These are phyloP conservation scores for Chionographis japonica DNA, from an alignment of 106 monocot genomes.

Conservation along the genomic window DNA sequence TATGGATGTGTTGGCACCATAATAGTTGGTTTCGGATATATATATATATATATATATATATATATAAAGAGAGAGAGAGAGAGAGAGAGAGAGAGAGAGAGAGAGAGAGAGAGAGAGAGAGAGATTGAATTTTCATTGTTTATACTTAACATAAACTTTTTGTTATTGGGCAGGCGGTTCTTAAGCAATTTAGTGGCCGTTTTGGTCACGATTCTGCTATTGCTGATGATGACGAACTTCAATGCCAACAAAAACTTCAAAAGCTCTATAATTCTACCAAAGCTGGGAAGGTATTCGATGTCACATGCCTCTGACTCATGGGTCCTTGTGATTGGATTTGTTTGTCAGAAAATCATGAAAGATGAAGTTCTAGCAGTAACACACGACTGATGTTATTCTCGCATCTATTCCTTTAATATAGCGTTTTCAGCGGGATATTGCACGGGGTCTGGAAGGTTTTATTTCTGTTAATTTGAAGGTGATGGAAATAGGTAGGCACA, in stretches of 20 bases:
- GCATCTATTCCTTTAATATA: conserved; percentile 10
- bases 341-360: not conserved
- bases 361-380: not conserved
- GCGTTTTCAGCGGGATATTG: conserved; percentile 80
- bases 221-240: conserved; percentile 59
- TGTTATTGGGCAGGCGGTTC: conserved; percentile 46
- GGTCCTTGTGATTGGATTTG: not conserved
- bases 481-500: conserved; percentile 70
- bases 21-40: too few relatives aligned
- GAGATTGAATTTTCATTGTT: too few relatives aligned
- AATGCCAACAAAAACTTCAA: conserved; percentile 72
- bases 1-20: too few relatives aligned
- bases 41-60: too few relatives aligned
- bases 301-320: too few relatives aligned
- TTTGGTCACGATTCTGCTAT: conserved; percentile 44
- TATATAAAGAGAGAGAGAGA: too few relatives aligned
- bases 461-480: conserved; percentile 72
- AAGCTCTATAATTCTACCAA: conserved; percentile 68
- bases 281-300: conserved; percentile 65
- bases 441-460: conserved; percentile 53
- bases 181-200: conserved; percentile 72
- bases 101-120: too few relatives aligned
- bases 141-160: not conserved
- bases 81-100: too few relatives aligned
- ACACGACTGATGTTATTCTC: not conserved